Conservation (phyloP, 2,329 filamentous ascomycete species). For the Penicillium corylophilum region DNA sequence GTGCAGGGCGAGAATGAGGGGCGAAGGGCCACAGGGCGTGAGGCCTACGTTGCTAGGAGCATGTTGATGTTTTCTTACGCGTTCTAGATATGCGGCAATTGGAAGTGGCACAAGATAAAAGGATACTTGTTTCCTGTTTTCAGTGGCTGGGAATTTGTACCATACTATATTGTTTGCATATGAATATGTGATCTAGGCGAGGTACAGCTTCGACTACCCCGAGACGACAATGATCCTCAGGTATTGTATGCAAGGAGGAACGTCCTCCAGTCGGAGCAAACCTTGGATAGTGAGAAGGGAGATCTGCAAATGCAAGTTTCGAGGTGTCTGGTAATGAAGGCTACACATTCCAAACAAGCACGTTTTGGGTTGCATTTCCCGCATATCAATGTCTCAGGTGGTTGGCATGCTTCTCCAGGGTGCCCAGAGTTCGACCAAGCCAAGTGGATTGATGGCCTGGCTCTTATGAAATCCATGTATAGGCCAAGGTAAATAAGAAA, state of each 20-base stretch:
- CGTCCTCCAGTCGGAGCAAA: background rate
- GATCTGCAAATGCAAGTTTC: background rate
- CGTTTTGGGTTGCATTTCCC: background rate
- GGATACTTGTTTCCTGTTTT: background rate
- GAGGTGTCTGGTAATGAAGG: background rate
- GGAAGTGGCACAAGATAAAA: background rate
- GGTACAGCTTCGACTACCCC: background rate
- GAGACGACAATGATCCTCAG: background rate
- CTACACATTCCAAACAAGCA: slow-evolving; percentile 12
- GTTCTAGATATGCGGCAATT: slow-evolving; percentile 1
- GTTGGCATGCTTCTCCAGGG: background rate
- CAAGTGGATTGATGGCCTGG: background rate
- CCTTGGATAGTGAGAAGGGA: background rate
- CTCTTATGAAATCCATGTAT: background rate
- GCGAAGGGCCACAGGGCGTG: background rate
- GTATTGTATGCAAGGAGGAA: slow-evolving; percentile 5
- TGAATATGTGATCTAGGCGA: background rate
- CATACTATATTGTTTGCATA: background rate
- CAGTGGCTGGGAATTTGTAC: background rate
- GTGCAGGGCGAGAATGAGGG: slow-evolving; percentile 1
- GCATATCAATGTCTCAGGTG: background rate
- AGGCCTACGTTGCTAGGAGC: background rate
- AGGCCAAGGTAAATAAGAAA: background rate
- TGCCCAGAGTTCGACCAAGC: background rate
- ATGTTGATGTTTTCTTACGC: background rate